Evolutionary conservation across 208 protist species (phyloP).

Genomic region (Leishmania lainsoni): DNA sequence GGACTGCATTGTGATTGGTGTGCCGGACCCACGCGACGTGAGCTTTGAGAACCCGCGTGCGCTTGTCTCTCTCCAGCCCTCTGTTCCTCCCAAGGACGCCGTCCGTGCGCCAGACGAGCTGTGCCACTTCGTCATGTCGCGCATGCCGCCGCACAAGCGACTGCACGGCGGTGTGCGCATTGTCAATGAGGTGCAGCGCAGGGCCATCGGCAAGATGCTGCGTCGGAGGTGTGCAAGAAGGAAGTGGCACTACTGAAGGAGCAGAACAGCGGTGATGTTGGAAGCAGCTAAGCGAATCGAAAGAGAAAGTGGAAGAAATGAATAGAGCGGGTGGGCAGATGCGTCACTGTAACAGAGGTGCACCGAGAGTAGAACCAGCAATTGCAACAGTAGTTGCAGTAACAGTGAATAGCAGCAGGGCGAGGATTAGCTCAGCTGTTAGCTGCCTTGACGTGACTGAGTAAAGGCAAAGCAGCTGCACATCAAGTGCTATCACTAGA

Average conservation of each 20-base stretch:
- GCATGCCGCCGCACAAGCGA: conserved; percentile 68
- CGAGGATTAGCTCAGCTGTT: not conserved
- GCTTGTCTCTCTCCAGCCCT: conserved; percentile 59
- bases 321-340: not conserved
- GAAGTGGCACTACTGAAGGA: conserved; percentile 48
- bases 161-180: conserved; percentile 75
- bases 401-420: not conserved
- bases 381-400: not conserved
- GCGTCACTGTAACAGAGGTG: not conserved
- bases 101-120: conserved; percentile 46
- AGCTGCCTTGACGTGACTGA: not conserved
- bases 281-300: not conserved
- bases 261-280: not conserved
- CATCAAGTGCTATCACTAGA: not conserved
- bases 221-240: conserved; percentile 48
- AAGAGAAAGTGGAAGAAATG: not conserved
- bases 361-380: not conserved
- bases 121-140: conserved; percentile 37
- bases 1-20: conserved; percentile 74
- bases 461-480: not conserved
- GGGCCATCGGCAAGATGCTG: conserved; percentile 77
- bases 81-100: conserved; percentile 35
- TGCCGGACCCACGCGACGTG: conserved; percentile 44
- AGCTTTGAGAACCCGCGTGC: conserved; percentile 76
- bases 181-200: conserved; percentile 57